A percentile compares a stretch with the other conserved stretches of the same genome.
These are phyloP conservation scores for Tetragonia tetragonoides DNA, from an alignment of 148 eudicot species.

Conservation along the genomic window DNA sequence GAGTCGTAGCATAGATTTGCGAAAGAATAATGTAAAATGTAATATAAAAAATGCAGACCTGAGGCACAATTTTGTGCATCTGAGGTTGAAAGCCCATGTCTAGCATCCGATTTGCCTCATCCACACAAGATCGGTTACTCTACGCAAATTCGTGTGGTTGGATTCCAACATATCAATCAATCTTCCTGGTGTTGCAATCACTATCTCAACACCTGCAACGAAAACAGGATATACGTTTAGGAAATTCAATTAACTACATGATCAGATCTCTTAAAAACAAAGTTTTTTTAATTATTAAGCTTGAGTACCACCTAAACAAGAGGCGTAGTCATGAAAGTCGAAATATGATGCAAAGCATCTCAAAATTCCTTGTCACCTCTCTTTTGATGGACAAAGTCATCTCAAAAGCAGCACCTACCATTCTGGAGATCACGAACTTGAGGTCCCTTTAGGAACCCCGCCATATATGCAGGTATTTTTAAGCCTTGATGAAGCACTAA, in stretches of 20 bases:
- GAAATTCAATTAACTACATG: constrained; percentile 17
- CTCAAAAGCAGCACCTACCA: constrained; percentile 99
- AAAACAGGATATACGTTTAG: neutral
- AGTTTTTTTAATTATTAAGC: constrained; percentile 5
- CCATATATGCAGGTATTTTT: constrained; percentile 99
- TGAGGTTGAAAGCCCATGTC: constrained; percentile 99
- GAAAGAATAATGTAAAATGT: neutral
- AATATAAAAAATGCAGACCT: constrained; percentile 45
- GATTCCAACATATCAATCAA: constrained; percentile 98
- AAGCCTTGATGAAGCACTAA: constrained; percentile 95
- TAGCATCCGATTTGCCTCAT: constrained; percentile 97
- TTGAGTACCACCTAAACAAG: constrained; percentile 47
- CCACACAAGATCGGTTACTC: constrained; percentile 96
- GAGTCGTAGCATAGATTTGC: too few relatives aligned
- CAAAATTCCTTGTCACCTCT: constrained; percentile 53
- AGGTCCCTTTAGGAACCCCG: constrained; percentile 99
- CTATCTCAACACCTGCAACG: constrained; percentile 83
- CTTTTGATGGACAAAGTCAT: constrained; percentile 67
- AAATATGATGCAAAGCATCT: constrained; percentile 86
- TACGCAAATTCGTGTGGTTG: constrained; percentile 80
- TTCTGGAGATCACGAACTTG: constrained; percentile 99
- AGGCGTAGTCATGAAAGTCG: constrained; percentile 58
- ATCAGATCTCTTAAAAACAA: constrained; percentile 11
- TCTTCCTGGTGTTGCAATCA: constrained; percentile 97
- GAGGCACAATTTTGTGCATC: constrained; percentile 84